Evolutionary conservation across 495 filamentous ascomycete genomes (phyloP).

Genomic region (Mytilinidion resinicola): DNA sequence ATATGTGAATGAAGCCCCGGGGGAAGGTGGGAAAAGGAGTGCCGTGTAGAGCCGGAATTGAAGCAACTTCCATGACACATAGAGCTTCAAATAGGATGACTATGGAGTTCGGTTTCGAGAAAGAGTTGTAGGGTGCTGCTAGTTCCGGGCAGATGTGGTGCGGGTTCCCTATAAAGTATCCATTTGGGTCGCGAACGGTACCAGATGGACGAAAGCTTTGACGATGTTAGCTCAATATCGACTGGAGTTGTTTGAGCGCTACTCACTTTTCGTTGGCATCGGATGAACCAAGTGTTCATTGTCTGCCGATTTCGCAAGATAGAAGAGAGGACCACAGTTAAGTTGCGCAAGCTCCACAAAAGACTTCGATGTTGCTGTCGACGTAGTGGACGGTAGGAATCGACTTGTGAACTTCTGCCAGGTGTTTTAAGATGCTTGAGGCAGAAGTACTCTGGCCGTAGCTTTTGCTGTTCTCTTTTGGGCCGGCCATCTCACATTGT

Average conservation of each 20-base stretch:
- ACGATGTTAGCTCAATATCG: too few species aligned
- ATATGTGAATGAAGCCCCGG: too few species aligned
- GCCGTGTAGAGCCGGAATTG: too few species aligned
- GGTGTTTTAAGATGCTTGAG: neutral
- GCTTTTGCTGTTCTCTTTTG: neutral
- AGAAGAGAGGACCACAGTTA: neutral
- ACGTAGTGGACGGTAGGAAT: neutral
- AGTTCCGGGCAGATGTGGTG: too few species aligned
- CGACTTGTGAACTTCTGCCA: neutral
- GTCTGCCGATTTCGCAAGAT: neutral
- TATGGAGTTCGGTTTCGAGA: too few species aligned
- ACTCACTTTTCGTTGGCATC: neutral
- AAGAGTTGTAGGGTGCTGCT: too few species aligned
- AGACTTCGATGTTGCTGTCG: constrained; percentile 1
- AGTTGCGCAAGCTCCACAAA: constrained; percentile 2
- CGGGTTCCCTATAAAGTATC: too few species aligned
- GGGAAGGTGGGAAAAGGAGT: too few species aligned
- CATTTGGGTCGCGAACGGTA: too few species aligned
- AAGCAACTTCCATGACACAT: too few species aligned
- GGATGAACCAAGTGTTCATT: neutral
- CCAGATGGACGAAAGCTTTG: too few species aligned
- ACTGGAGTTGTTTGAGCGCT: neutral
- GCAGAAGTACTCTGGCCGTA: neutral
- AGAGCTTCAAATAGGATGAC: too few species aligned
- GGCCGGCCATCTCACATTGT: neutral